Conservation (phyloP, 2,329 filamentous ascomycete species). For the Helminthosporium solani region DNA sequence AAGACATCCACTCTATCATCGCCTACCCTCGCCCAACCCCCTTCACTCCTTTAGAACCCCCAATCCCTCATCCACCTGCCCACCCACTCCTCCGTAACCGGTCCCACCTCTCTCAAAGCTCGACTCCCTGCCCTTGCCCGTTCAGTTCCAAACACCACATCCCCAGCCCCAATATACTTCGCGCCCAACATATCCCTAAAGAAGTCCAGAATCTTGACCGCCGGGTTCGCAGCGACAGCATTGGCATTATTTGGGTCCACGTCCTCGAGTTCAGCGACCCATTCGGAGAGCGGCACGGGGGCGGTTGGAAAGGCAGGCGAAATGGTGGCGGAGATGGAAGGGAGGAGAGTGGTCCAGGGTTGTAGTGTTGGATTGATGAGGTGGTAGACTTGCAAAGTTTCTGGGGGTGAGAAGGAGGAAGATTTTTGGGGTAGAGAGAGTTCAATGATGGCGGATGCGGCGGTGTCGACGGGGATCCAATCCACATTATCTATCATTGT, state of each 20-base stretch:
- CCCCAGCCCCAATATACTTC: constrained; percentile 1
- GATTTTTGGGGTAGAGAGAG: background rate
- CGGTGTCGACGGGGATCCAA: constrained; percentile 16
- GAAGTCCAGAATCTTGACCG: constrained; percentile 16
- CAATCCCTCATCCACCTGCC: constrained; percentile 1
- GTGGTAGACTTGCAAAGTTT: constrained; percentile 12
- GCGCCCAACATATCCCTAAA: constrained; percentile 10
- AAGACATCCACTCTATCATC: no score
- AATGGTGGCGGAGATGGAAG: constrained; percentile 4
- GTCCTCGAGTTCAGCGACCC: constrained; percentile 7
- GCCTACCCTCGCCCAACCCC: background rate
- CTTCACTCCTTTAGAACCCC: background rate
- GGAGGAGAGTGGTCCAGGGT: constrained; percentile 7
- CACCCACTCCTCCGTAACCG: constrained; percentile 4
- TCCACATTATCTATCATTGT: constrained; percentile 3
- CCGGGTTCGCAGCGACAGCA: constrained; percentile 8
- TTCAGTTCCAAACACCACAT: background rate
- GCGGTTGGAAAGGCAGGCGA: background rate
- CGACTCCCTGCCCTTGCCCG: background rate
- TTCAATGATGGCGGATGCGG: constrained; percentile 3
- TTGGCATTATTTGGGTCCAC: constrained; percentile 5
- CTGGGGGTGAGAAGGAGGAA: background rate
- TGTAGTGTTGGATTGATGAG: constrained; percentile 10
- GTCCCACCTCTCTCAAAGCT: background rate
- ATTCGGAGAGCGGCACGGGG: constrained; percentile 7